Evolutionary conservation across 805 yeast species (phyloP).

Genomic region (Starmerella stellata): DNA sequence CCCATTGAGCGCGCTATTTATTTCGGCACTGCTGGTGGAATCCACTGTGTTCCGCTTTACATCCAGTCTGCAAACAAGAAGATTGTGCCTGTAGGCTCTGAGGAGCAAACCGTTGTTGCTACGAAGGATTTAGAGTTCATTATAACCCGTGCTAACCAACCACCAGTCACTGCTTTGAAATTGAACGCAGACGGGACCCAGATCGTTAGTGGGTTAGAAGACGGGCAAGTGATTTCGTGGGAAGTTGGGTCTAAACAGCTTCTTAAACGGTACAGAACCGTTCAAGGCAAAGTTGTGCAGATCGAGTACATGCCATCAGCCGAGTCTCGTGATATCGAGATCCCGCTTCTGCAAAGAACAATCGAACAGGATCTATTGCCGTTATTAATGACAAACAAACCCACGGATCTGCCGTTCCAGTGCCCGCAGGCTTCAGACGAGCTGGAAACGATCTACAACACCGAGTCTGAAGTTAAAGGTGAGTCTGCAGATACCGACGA

Average conservation of each 20-base stretch:
- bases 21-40: conserved; percentile 49
- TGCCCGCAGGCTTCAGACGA: not conserved
- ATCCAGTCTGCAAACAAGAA: conserved; percentile 24
- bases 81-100: conserved; percentile 41
- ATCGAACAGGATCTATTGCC: conserved; percentile 4
- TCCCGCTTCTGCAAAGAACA: conserved; percentile 19
- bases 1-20: conserved; percentile 64
- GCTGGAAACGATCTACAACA: not conserved
- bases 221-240: conserved; percentile 48
- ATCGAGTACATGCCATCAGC: conserved; percentile 8
- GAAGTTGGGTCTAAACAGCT: conserved; percentile 34
- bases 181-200: conserved; percentile 60
- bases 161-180: conserved; percentile 33
- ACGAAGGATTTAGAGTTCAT: conserved; percentile 28
- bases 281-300: conserved; percentile 15
- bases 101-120: conserved; percentile 35
- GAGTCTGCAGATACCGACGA: not conserved
- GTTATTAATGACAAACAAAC: not conserved
- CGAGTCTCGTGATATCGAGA: conserved; percentile 6
- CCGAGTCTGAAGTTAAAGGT: not conserved
- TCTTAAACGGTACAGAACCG: conserved; percentile 17
- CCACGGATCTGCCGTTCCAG: not conserved
- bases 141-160: conserved; percentile 12
- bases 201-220: conserved; percentile 52
- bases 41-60: conserved; percentile 37